Evolutionary conservation across 2,329 filamentous ascomycete species (phyloP).

Genomic region (Talaromyces sp.): DNA sequence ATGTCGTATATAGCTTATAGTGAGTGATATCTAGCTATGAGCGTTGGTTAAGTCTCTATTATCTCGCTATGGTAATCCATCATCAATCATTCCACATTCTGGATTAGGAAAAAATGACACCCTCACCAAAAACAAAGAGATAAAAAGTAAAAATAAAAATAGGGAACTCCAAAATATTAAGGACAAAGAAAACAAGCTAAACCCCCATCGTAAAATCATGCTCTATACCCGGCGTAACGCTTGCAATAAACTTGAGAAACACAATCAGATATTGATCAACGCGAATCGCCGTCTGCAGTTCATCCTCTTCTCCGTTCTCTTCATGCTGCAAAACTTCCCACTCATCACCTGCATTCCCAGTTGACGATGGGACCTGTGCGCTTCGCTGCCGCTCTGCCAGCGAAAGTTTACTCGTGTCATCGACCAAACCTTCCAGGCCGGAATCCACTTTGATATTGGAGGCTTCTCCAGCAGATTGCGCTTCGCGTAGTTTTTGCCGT

Average conservation of each 20-base stretch:
- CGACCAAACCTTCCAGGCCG: slow-evolving; percentile 80
- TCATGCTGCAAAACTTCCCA: slow-evolving; percentile 54
- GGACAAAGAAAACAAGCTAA: slow-evolving; percentile 35
- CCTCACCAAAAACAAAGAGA: neutral
- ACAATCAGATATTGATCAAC: slow-evolving; percentile 50
- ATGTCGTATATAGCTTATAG: neutral
- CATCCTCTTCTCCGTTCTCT: slow-evolving; percentile 41
- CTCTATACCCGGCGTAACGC: slow-evolving; percentile 93
- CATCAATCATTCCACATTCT: neutral
- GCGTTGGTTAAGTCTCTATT: neutral
- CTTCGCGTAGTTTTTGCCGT: slow-evolving; percentile 70
- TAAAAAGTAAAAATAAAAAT: neutral
- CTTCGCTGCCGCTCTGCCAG: slow-evolving; percentile 45
- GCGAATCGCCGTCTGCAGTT: slow-evolving; percentile 42
- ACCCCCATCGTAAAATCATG: slow-evolving; percentile 97
- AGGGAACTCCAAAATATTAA: neutral
- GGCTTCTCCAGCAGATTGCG: slow-evolving; percentile 40
- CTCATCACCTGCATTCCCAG: slow-evolving; percentile 48
- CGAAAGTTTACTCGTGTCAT: slow-evolving; percentile 63
- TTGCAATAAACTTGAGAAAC: slow-evolving; percentile 66
- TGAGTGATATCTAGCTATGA: neutral
- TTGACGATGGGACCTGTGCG: slow-evolving; percentile 20
- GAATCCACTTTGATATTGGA: slow-evolving; percentile 44
- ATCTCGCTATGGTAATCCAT: neutral
- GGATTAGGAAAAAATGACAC: neutral